phyloP scores from a whole-genome alignment of 495 filamentous ascomycete genomes.

The Polyplosphaeria fusca region DNA sequence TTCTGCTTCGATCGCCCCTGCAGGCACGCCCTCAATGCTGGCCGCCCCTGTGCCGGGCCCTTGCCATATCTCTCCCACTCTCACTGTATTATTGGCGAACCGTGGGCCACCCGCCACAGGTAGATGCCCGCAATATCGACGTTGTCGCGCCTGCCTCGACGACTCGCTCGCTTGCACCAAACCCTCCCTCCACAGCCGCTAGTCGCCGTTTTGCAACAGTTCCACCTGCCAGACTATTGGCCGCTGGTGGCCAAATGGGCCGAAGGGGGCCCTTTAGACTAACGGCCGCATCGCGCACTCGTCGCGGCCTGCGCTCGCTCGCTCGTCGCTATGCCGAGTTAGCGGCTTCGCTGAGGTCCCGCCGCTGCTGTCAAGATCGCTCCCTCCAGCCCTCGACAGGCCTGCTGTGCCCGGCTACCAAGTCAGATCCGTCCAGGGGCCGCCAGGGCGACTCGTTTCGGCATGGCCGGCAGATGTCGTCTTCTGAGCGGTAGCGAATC shows the following conservation, averaged over 20 bases:
- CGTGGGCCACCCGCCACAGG: constrained; percentile 12
- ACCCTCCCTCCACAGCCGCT: constrained; percentile 24
- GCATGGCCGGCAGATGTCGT: constrained; percentile 24
- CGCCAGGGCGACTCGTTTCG: constrained; percentile 1
- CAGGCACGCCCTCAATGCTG: constrained; percentile 15
- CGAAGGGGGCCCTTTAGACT: not conserved
- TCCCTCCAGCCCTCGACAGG: constrained; percentile 4
- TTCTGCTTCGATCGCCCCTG: constrained; percentile 30
- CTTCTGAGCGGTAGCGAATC: constrained; percentile 7
- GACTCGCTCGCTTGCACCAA: constrained; percentile 23
- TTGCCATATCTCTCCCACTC: not conserved
- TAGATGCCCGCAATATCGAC: not conserved
- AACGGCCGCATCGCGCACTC: constrained; percentile 15
- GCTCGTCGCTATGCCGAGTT: constrained; percentile 5
- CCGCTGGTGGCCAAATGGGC: constrained; percentile 8
- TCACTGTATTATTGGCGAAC: constrained; percentile 1
- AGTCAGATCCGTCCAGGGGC: constrained; percentile 4
- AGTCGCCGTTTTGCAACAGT: constrained; percentile 30
- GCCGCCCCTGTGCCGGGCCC: too few species aligned
- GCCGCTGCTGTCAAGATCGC: constrained; percentile 19
- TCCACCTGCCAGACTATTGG: constrained; percentile 1
- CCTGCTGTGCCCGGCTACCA: not conserved
- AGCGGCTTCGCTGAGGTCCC: too few species aligned
- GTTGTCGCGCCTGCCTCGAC: not conserved
- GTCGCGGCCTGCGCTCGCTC: not conserved